Base-by-base conservation (phyloP, 306 rosid genomes). In the Geum urbanum region DNA sequence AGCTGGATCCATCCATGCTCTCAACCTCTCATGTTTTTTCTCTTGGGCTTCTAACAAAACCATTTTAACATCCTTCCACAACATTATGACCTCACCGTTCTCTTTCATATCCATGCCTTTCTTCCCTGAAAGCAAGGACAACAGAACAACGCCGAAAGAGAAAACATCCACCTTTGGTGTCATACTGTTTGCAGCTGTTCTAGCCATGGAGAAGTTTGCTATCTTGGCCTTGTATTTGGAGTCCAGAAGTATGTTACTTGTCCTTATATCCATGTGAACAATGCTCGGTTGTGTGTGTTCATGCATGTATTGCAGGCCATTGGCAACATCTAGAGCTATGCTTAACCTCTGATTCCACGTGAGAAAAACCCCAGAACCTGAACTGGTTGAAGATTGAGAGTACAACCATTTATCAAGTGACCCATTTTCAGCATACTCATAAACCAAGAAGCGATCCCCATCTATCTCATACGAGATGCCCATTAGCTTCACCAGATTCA, bases 221-320 rank as follows among this genome's bases (percentile, higher is more conserved):
- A 92, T 85, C 81, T 89, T 92, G 61, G 96, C 96, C 86, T 86
- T 92, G 55, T 85, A 77, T 48, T 49, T 83, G 0, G 84, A 67
- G 71, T 88, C 95, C 1, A 92, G 85, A 71, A 92, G 91, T 74
- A 92, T 80, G 75, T 87, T 92, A 24, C 82, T 74, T 6, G 90
- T 78, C 80, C 84, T 76, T 70, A 92, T 88, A 74, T 89, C 92
- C 78, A 82, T 77, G 71, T 89, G 98, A 61, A 87, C 90, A 5
- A 89, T 78, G 70, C 88, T 88, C 22, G 96, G 96, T 48, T 74
- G 79, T 20, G 84, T 85, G 81, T 88, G 98, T 49, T 92, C 98
- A 20, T 92, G 98, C 86, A 89, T 48, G 81, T 92, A 92, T 69
- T 89, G 89, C 74, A 89, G 72, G 57, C 96, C 96, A 74, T 79